These are phyloP conservation scores for Tulasnella sp. DNA, from an alignment of 768 basidiomycete genomes.

Conservation along the genomic window DNA sequence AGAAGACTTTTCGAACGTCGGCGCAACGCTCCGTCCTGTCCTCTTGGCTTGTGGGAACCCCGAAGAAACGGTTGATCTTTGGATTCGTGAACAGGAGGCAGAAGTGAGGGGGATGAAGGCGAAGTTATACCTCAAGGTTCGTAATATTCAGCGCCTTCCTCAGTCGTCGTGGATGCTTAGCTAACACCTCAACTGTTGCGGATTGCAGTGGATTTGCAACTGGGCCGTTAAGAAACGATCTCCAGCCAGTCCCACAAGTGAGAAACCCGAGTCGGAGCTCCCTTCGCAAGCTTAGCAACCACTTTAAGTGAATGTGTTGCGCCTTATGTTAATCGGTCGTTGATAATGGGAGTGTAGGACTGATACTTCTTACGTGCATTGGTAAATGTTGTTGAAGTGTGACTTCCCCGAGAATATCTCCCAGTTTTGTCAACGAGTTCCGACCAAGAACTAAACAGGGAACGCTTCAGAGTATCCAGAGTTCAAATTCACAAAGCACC, in stretches of 20 bases:
- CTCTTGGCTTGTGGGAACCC: conserved; percentile 1
- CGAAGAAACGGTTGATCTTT: background rate
- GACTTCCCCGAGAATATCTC: background rate
- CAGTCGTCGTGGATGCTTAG: background rate
- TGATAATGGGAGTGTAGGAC: background rate
- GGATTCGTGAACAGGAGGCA: background rate
- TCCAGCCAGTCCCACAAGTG: background rate
- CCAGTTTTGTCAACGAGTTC: too few relatives aligned
- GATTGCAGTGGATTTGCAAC: background rate
- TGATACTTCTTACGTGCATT: background rate
- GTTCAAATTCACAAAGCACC: too few relatives aligned
- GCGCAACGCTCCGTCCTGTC: background rate
- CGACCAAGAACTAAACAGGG: too few relatives aligned
- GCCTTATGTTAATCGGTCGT: background rate
- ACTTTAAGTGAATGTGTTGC: background rate
- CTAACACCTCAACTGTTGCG: background rate
- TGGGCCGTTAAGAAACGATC: background rate
- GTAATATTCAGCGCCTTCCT: too few relatives aligned
- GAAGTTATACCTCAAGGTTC: too few relatives aligned
- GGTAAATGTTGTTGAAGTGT: background rate
- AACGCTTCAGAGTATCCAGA: too few relatives aligned
- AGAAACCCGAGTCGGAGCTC: background rate
- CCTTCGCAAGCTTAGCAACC: background rate
- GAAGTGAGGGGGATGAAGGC: background rate
- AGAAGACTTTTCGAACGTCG: background rate